Base-by-base conservation (phyloP, 768 basidiomycete genomes). In the Trametes punicea region DNA sequence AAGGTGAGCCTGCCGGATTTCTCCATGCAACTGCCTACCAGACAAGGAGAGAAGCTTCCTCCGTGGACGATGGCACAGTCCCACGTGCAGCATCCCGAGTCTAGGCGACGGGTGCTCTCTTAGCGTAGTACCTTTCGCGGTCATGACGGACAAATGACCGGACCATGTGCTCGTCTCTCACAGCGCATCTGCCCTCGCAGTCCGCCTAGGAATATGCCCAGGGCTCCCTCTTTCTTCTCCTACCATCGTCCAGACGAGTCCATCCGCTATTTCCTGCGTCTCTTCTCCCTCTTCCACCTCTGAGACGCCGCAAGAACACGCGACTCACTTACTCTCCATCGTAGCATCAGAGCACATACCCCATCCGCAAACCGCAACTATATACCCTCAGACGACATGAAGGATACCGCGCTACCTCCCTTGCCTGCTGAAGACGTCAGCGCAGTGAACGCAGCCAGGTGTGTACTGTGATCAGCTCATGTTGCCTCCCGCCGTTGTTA, bases 141-240 rank as follows among this genome's bases (percentile, higher is more conserved):
- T 23, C 33, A 10, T 25, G 11, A 6, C 33, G 29, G 39, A 27
- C 15, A 36, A n/a, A 18, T 25, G n/a, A 34, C 48, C 44, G 33
- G 36, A 20, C 40, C 57, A 54, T 54, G 57, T 54, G 51, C 51
- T 47, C 38, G 30, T 30, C 23, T 57, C 56, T 45, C 56, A 57
- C 56, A 30, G n/a, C n/a, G 50, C 39, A 30, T 31, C 38, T 33
- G 1, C 21, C 15, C 40, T 11, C 11, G 16, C 36, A 21, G 16
- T 34, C 2, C 18, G 11, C n/a, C 45, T 23, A n/a, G 6, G 36
- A 13, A n/a, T 20, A 20, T 23, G 25, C 41, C 29, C 44, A 18
- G 7, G 23, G 15, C 39, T 7, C 21, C 30, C 44, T 39, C 21
- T 27, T 18, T 29, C 25, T 16, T 23, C 16, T 23, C 13, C 50